Conservation (phyloP, 2,329 filamentous ascomycete genomes). For the Tolypocladium guangdongense region DNA sequence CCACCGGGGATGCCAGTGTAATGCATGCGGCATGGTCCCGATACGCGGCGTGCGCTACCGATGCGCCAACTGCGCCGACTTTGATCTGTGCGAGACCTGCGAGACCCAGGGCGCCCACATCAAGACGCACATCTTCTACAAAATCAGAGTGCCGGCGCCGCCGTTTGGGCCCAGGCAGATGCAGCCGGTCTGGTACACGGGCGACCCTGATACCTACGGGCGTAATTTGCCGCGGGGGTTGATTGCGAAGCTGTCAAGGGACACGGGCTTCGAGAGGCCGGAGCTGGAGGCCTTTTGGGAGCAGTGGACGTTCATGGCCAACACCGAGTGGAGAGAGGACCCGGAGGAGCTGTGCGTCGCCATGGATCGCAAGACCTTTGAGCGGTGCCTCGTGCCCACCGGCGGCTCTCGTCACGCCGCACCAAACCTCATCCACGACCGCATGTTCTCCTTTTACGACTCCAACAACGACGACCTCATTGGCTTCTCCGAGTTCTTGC, state of each 20-base stretch:
- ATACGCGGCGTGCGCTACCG: slow-evolving; percentile 89
- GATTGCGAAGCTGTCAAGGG: slow-evolving; percentile 56
- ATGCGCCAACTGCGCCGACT: slow-evolving; percentile 92
- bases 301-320: slow-evolving; percentile 91
- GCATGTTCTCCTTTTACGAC: slow-evolving; percentile 96
- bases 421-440: slow-evolving; percentile 86
- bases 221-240: slow-evolving; percentile 56
- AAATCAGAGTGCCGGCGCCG: slow-evolving; percentile 81
- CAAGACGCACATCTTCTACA: slow-evolving; percentile 94
- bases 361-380: slow-evolving; percentile 88
- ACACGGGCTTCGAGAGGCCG: slow-evolving; percentile 71
- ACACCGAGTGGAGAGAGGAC: slow-evolving; percentile 72
- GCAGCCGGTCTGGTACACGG: slow-evolving; percentile 78
- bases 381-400: slow-evolving; percentile 80
- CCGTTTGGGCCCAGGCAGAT: slow-evolving; percentile 72
- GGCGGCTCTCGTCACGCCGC: slow-evolving; percentile 65
- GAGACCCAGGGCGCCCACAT: slow-evolving; percentile 68
- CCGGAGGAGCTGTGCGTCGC: slow-evolving; percentile 67
- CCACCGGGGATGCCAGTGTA: slow-evolving; percentile 86
- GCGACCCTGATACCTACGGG: slow-evolving; percentile 64
- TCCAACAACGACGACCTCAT: slow-evolving; percentile 82
- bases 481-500: slow-evolving; percentile 83
- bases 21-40: slow-evolving; percentile 75
- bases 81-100: slow-evolving; percentile 89
- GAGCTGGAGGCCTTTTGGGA: slow-evolving; percentile 93